Evolutionary conservation across 2,329 filamentous ascomycete genomes (phyloP).

Genomic region (Sporothrix sp.): DNA sequence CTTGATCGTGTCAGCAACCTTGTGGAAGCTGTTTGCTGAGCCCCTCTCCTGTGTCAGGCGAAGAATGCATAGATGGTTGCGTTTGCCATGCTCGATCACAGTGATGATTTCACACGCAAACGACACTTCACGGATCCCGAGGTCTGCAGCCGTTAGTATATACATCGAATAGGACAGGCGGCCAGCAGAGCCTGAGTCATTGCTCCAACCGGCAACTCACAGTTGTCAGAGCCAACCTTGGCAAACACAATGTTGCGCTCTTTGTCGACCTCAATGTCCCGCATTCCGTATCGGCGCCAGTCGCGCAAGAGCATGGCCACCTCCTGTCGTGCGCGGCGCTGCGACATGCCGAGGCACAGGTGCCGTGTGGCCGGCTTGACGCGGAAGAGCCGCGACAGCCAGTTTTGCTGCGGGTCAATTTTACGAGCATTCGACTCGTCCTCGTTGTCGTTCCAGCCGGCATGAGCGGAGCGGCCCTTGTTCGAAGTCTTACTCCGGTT

Average conservation of each 20-base stretch:
- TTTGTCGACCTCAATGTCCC: slow-evolving; percentile 70
- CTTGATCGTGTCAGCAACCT: slow-evolving; percentile 68
- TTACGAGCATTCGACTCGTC: slow-evolving; percentile 37
- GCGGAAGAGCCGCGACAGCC: slow-evolving; percentile 81
- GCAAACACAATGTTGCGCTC: slow-evolving; percentile 70
- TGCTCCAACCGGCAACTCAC: slow-evolving; percentile 43
- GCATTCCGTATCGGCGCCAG: slow-evolving; percentile 75
- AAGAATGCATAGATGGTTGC: slow-evolving; percentile 66
- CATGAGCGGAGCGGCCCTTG: background rate
- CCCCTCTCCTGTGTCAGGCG: slow-evolving; percentile 84
- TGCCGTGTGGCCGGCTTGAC: slow-evolving; percentile 73
- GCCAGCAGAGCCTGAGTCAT: too few relatives aligned
- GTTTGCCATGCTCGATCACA: slow-evolving; percentile 74
- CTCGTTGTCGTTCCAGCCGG: slow-evolving; percentile 21
- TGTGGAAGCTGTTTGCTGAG: slow-evolving; percentile 82
- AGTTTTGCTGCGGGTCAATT: slow-evolving; percentile 66
- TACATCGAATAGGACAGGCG: background rate
- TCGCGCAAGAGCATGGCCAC: slow-evolving; percentile 64
- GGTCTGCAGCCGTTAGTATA: slow-evolving; percentile 32
- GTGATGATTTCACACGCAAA: slow-evolving; percentile 84
- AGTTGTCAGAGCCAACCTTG: slow-evolving; percentile 64
- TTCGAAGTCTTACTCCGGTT: slow-evolving; percentile 9
- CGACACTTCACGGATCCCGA: slow-evolving; percentile 76
- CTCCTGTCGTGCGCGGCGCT: slow-evolving; percentile 66
- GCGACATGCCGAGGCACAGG: slow-evolving; percentile 65